phyloP scores from a whole-genome alignment of 2,329 filamentous ascomycete genomes.

The Nemania sp. region DNA sequence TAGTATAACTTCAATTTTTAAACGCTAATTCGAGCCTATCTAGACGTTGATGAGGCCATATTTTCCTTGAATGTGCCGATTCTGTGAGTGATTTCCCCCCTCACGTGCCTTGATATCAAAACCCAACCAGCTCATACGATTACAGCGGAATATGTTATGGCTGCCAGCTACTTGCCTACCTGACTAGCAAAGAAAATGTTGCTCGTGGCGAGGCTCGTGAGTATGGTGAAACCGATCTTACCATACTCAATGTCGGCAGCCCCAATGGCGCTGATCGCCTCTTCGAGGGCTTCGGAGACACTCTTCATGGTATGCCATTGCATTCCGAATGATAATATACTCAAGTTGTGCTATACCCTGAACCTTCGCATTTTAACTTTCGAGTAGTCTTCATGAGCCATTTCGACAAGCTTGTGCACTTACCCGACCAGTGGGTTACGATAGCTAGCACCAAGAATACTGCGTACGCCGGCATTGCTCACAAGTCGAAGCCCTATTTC shows the following conservation, averaged over 20 bases:
- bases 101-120: neutral
- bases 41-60: slow-evolving; percentile 75
- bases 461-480: slow-evolving; percentile 78
- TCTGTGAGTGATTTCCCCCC: slow-evolving; percentile 20
- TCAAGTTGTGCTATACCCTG: neutral
- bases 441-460: slow-evolving; percentile 78
- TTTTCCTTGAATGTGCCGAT: slow-evolving; percentile 73
- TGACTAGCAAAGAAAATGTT: slow-evolving; percentile 66
- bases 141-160: slow-evolving; percentile 62
- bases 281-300: slow-evolving; percentile 74
- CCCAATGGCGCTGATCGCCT: slow-evolving; percentile 70
- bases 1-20: neutral
- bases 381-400: slow-evolving; percentile 77
- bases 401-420: slow-evolving; percentile 76
- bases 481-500: slow-evolving; percentile 70
- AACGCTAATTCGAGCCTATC: slow-evolving; percentile 11
- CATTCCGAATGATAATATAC: neutral
- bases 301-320: slow-evolving; percentile 52
- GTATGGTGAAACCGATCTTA: slow-evolving; percentile 72
- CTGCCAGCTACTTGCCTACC: slow-evolving; percentile 68
- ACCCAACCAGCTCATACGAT: slow-evolving; percentile 10
- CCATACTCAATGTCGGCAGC: slow-evolving; percentile 56
- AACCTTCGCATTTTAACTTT: neutral
- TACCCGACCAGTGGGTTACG: slow-evolving; percentile 73
- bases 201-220: slow-evolving; percentile 47